These are phyloP conservation scores for Yamadazyma sp. DNA, from an alignment of 805 yeast species.

Conservation along the genomic window DNA sequence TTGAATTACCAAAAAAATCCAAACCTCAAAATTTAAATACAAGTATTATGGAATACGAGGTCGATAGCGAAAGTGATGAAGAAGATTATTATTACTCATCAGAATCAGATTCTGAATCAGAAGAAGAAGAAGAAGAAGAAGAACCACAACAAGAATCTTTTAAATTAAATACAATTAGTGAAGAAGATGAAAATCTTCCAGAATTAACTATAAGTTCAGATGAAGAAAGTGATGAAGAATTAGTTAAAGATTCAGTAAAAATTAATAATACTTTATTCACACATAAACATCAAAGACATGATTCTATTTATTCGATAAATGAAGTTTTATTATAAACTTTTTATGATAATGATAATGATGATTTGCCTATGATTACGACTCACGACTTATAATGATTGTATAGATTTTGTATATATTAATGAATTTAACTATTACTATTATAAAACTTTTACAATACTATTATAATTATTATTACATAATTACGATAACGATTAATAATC, in stretches of 20 bases:
- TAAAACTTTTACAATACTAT: too few relatives aligned
- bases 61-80: conserved; percentile 21
- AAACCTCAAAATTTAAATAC: conserved; percentile 19
- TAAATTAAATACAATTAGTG: conserved; percentile 8
- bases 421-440: too few relatives aligned
- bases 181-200: conserved; percentile 12
- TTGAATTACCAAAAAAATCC: conserved; percentile 12
- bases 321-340: conserved; percentile 28
- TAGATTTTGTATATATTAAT: too few relatives aligned
- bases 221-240: conserved; percentile 9
- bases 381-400: too few relatives aligned
- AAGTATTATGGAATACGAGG: conserved; percentile 38
- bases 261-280: conserved; percentile 10
- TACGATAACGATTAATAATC: too few relatives aligned
- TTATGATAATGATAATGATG: background rate
- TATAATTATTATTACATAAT: too few relatives aligned
- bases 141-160: conserved; percentile 2
- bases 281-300: conserved; percentile 21
- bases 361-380: too few relatives aligned
- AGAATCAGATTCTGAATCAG: conserved; percentile 18
- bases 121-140: conserved; percentile 5
- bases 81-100: conserved; percentile 21
- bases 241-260: conserved; percentile 4
- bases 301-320: conserved; percentile 37
- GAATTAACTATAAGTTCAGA: conserved; percentile 10